Evolutionary conservation across 2,329 filamentous ascomycete species (phyloP).

Genomic region (Penicillium sp.): DNA sequence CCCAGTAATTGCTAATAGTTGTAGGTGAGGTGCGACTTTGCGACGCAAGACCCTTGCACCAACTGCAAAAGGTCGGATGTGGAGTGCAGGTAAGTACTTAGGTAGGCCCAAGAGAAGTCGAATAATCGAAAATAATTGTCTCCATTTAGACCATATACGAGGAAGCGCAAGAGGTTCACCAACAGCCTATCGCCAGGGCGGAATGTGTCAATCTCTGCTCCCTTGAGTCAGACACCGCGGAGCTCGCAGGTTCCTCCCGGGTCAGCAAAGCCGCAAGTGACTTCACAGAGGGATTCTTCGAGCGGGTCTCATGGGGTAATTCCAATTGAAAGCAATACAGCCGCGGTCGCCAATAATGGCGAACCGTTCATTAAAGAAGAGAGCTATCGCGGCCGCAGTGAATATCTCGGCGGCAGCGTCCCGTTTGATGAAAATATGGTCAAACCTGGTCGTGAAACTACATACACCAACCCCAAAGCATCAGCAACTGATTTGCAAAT

Average conservation of each 20-base stretch:
- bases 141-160: conserved; percentile 23
- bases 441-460: conserved; percentile 24
- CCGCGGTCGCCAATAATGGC: conserved; percentile 8
- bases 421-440: conserved; percentile 31
- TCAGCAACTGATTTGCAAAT: conserved; percentile 23
- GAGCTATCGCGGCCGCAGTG: conserved; percentile 27
- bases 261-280: conserved; percentile 2
- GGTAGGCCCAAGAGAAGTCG: neutral
- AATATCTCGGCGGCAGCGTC: conserved; percentile 25
- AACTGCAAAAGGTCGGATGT: conserved; percentile 24
- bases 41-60: conserved; percentile 27
- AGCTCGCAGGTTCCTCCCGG: conserved; percentile 18
- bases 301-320: neutral
- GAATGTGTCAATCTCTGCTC: conserved; percentile 11
- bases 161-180: conserved; percentile 37
- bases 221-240: conserved; percentile 23
- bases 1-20: conserved; percentile 12
- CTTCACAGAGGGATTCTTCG: conserved; percentile 8
- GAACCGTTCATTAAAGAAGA: conserved; percentile 25
- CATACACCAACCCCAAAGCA: conserved; percentile 20
- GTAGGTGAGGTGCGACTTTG: conserved; percentile 27
- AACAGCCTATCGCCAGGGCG: conserved; percentile 31
- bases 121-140: neutral
- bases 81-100: conserved; percentile 23
- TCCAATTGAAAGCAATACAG: neutral